Evolutionary conservation across 2,329 filamentous ascomycete genomes (phyloP).

Genomic region (Arthrocladium fulminans): DNA sequence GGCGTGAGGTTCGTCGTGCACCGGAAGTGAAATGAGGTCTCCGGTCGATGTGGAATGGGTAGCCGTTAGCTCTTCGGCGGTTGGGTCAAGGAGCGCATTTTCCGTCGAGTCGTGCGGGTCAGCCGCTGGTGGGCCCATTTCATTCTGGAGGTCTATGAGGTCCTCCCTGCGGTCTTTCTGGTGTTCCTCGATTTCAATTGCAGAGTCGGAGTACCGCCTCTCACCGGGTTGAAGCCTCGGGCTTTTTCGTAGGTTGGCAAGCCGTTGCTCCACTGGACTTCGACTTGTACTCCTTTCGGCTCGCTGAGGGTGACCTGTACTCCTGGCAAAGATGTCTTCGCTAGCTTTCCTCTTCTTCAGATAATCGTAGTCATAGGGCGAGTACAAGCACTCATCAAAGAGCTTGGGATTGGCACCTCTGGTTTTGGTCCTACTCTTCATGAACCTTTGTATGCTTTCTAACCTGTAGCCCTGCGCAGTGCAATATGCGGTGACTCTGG

Average conservation of each 20-base stretch:
- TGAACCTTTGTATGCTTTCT: slow-evolving; percentile 78
- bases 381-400: slow-evolving; percentile 97
- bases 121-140: slow-evolving; percentile 27
- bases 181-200: slow-evolving; percentile 57
- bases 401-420: slow-evolving; percentile 78
- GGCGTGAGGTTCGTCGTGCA: slow-evolving; percentile 32
- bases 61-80: slow-evolving; percentile 10
- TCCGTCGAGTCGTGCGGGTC: slow-evolving; percentile 11
- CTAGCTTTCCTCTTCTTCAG: slow-evolving; percentile 34
- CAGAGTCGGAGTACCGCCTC: slow-evolving; percentile 50
- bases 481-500: slow-evolving; percentile 91
- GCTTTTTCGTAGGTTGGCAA: slow-evolving; percentile 14
- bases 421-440: slow-evolving; percentile 73
- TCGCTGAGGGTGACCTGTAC: slow-evolving; percentile 3
- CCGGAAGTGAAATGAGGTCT: slow-evolving; percentile 16
- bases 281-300: slow-evolving; percentile 19
- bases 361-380: slow-evolving; percentile 73
- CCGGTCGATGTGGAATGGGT: slow-evolving; percentile 19
- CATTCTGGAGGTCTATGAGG: slow-evolving; percentile 52
- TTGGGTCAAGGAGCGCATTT: slow-evolving; percentile 12
- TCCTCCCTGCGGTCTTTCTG: slow-evolving; percentile 50
- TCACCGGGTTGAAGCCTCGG: slow-evolving; percentile 19
- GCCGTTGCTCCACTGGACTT: slow-evolving; percentile 20
- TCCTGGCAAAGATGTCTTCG: slow-evolving; percentile 28
- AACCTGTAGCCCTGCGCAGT: slow-evolving; percentile 87